Evolutionary conservation across 345 rosid genomes (phyloP).

Genomic region (Aquilaria yunnanensis): DNA sequence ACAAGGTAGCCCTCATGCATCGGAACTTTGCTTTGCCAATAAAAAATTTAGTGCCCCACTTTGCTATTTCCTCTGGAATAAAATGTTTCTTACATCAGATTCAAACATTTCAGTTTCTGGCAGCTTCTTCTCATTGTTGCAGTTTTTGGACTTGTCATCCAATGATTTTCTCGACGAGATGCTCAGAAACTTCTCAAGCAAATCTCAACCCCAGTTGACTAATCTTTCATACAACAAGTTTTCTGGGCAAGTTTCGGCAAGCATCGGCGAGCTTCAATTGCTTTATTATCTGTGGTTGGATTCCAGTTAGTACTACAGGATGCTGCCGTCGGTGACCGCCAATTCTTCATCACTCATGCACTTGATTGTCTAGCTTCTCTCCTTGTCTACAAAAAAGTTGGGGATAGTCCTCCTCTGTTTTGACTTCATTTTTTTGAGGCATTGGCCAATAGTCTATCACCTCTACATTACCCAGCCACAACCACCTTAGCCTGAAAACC

Average conservation of each 20-base stretch:
- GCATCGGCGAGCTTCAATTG: conserved; percentile 45
- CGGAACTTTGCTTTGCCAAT: too few species aligned
- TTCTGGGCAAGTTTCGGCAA: conserved; percentile 55
- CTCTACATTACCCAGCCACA: too few species aligned
- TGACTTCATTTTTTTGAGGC: too few species aligned
- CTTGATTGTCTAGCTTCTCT: conserved; percentile 30
- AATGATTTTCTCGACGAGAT: conserved; percentile 56
- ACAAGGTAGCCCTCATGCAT: too few species aligned
- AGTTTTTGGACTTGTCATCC: conserved; percentile 58
- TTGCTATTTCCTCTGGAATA: too few species aligned
- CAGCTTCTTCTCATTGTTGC: conserved; percentile 32
- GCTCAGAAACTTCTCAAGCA: conserved; percentile 45
- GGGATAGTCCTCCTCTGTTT: too few species aligned
- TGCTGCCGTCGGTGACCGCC: conserved; percentile 62
- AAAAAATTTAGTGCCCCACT: too few species aligned
- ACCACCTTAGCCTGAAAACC: too few species aligned
- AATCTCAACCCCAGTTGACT: conserved; percentile 53
- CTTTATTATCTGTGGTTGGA: conserved; percentile 63
- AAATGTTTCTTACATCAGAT: too few species aligned
- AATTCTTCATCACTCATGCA: conserved; percentile 69
- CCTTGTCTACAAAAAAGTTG: too few species aligned
- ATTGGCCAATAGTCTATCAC: too few species aligned
- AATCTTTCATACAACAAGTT: conserved; percentile 59
- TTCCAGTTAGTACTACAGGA: conserved; percentile 54
- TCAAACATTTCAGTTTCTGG: conserved; percentile 15